Evolutionary conservation across 805 yeast genomes (phyloP), one percentile per base, ranked within the genome.

Genomic region (Yarrowia sp.): DNA sequence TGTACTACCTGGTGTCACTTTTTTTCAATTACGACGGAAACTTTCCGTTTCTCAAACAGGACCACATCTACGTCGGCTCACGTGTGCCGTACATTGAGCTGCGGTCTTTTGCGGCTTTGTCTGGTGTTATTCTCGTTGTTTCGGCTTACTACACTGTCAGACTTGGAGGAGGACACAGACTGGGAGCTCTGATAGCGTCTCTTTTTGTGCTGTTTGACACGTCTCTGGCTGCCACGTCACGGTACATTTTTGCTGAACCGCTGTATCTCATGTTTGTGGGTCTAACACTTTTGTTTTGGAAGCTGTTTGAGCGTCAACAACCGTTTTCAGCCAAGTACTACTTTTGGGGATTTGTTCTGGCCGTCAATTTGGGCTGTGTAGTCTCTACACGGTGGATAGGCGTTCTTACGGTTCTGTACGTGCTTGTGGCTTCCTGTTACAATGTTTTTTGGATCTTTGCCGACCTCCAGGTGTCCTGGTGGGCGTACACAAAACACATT

Each of bases 381-480:
- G 70, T 82, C 0, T 79, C 88, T 2, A 78, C 85, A 0, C 84
- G 86, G 68, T 79, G 80, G 74, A 74, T 84, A 1, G 95, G 91
- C 0, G 24, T 81, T 2, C 79, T 81, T 64, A 83, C 88, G 0
- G 70, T 82, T 64, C 66, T 70, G 0, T 87, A 89, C 88, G 71
- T 85, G 1, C 74, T 80, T 0, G 2, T 76, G 0, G 68, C 83
- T 30, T 68, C 75, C 1, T 46, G 77, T 0, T 74, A 76, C 48
- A 80, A 81, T 43, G 69, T 84, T 22, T 88, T 92, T 91, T 71
- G 71, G 52, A 67, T 80, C 4, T 67, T 85, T 17, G 90, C 88
- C 4, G 93, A 90, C 73, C 68, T 85, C 11, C 73, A 74, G 4
- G 73, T 84, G 1, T 44, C 81, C 1, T 70, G 73, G 12, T 46